Base-by-base conservation (phyloP, 495 filamentous ascomycete genomes). In the Evernia prunastri region DNA sequence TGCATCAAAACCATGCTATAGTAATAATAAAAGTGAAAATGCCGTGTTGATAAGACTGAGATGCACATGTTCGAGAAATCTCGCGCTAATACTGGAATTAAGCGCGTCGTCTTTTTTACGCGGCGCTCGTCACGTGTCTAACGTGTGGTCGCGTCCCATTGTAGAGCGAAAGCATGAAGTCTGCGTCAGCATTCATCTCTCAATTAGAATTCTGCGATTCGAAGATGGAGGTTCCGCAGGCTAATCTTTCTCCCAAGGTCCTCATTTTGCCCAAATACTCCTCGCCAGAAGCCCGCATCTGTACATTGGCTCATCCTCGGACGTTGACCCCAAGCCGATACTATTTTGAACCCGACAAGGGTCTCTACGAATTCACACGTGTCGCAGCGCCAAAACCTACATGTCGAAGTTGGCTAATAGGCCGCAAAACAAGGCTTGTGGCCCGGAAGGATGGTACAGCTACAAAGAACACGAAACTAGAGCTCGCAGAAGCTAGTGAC, bases 351-450 rank as follows among this genome's bases (percentile, higher is more conserved):
- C 90, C 92, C 6, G 73, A 82, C 36, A 82, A 82, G 15, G 94
- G 93, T 33, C 79, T 96, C 65, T 91, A 88, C 76, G 94, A 98
- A 72, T 92, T 97, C 76, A 96, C 86, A 18, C 81, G 81, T 45
- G 80, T 97, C 68, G 74, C 84, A 15, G 80, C 90, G 9, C 81
- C 90, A 37, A 83, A 81, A 49, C 73, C 75, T 7, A 76, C 75
- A 0, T 84, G 83, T 35, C 77, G 82, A 59, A 92, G 89, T 70
- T 90, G 87, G 88, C 78, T 93, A n/a, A 53, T 69, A 42, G 39
- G 49, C 73, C 37, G 56, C n/a, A 23, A 20, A 40, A 37, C 40
- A 35, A 39, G 33, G 35, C 25, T 20, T 53, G 17, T 25, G 27
- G 13, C 18, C 42, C 56, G 17, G 12, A 42, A 37, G 0, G 39